A percentile compares a stretch with the other conserved stretches of the same genome.
Evolutionary conservation across 352 stramenopile species (phyloP).

Genomic region (Pythium oligandrum): DNA sequence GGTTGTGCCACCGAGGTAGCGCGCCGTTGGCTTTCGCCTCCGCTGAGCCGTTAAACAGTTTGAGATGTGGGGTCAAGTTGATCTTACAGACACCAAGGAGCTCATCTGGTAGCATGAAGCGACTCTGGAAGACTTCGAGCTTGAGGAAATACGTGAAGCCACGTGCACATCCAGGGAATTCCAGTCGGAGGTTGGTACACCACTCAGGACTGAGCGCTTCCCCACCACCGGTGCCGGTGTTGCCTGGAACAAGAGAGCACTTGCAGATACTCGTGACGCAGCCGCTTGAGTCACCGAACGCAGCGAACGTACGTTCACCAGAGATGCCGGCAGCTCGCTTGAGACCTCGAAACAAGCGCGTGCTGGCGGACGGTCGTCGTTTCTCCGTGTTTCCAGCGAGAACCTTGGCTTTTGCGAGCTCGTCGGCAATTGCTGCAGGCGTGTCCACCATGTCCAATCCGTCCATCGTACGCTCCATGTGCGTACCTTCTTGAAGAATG

Average conservation of each 20-base stretch:
- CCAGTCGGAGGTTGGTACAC: constrained; percentile 67
- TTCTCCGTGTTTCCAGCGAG: constrained; percentile 12
- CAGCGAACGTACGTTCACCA: constrained; percentile 61
- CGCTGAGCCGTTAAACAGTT: constrained; percentile 68
- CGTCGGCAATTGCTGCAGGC: constrained; percentile 11
- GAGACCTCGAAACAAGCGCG: constrained; percentile 64
- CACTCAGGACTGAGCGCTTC: constrained; percentile 50
- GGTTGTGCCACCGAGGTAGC: constrained; percentile 75
- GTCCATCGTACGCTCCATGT: constrained; percentile 70
- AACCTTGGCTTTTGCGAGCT: constrained; percentile 13
- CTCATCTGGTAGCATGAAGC: constrained; percentile 77
- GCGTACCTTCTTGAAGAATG: constrained; percentile 70
- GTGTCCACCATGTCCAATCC: constrained; percentile 39
- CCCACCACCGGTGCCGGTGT: constrained; percentile 1
- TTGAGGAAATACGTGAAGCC: constrained; percentile 78
- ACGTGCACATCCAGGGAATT: constrained; percentile 69
- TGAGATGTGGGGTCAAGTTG: constrained; percentile 81
- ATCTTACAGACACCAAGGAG: constrained; percentile 81
- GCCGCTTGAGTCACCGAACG: constrained; percentile 65
- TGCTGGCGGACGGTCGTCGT: constrained; percentile 51
- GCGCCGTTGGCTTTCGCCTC: constrained; percentile 80
- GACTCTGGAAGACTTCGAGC: constrained; percentile 79
- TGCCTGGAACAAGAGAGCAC: constrained; percentile 14
- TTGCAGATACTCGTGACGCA: constrained; percentile 79
- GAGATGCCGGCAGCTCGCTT: constrained; percentile 70